Percentiles rank a stretch among this genome's conserved stretches.
Conservation (phyloP, 805 yeast species). For the Cyberlindnera maclurae region DNA sequence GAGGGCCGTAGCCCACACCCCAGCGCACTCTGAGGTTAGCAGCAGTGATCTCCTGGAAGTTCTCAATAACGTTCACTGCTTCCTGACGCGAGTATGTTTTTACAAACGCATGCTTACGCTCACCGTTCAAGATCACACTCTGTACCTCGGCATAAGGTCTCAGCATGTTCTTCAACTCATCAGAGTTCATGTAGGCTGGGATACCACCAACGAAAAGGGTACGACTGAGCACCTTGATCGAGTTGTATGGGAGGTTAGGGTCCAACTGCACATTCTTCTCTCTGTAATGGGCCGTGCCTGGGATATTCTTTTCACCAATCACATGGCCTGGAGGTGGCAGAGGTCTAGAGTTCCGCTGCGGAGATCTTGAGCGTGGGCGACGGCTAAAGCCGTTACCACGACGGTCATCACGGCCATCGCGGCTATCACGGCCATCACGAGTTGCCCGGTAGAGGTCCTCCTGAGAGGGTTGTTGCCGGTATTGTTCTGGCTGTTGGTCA, state of each 20-base stretch:
- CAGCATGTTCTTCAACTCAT: conserved; percentile 58
- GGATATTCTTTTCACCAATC: conserved; percentile 57
- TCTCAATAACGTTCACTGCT: conserved; percentile 75
- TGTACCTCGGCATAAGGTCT: conserved; percentile 90
- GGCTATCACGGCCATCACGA: conserved; percentile 16
- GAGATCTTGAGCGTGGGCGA: conserved; percentile 25
- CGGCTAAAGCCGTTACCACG: conserved; percentile 14
- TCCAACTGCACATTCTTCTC: conserved; percentile 70
- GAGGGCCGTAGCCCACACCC: conserved; percentile 99
- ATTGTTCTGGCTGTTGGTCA: neutral
- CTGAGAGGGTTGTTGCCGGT: conserved; percentile 1
- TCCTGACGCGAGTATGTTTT: conserved; percentile 88
- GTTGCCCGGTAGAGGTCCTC: neutral
- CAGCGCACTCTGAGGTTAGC: conserved; percentile 74
- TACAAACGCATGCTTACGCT: conserved; percentile 92
- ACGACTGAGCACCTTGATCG: conserved; percentile 78
- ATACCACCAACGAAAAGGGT: conserved; percentile 94
- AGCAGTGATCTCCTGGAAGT: conserved; percentile 57
- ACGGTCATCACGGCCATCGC: conserved; percentile 16
- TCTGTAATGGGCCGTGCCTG: conserved; percentile 70
- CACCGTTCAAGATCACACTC: conserved; percentile 77
- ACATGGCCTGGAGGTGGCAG: conserved; percentile 26
- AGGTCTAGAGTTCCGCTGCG: conserved; percentile 16
- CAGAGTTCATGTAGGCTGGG: conserved; percentile 73
- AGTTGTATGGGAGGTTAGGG: conserved; percentile 63